phyloP scores from a whole-genome alignment of 192 early-diverging fungal species.

The Umbelopsis sp. region DNA sequence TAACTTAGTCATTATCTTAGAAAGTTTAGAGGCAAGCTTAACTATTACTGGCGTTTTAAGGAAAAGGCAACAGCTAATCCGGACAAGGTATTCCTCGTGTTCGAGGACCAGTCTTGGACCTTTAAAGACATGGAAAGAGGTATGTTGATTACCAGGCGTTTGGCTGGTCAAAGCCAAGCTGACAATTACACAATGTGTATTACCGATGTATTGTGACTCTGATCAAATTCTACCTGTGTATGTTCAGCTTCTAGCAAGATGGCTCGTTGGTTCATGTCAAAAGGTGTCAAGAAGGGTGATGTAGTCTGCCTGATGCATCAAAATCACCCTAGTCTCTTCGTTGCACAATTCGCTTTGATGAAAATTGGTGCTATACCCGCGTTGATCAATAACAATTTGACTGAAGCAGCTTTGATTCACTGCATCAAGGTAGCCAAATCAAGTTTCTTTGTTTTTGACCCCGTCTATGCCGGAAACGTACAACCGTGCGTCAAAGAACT shows the following conservation, averaged over 20 bases:
- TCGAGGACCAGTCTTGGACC: constrained; percentile 53
- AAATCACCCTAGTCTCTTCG: constrained; percentile 61
- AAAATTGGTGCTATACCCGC: constrained; percentile 61
- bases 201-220: background rate
- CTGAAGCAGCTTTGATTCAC: constrained; percentile 42
- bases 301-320: constrained; percentile 57
- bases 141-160: constrained; percentile 19
- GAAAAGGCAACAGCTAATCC: constrained; percentile 45
- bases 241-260: constrained; percentile 32
- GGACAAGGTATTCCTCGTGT: constrained; percentile 46
- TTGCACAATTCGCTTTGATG: constrained; percentile 52
- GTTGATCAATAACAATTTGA: constrained; percentile 65
- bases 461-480: constrained; percentile 29
- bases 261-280: constrained; percentile 30
- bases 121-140: constrained; percentile 51
- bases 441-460: constrained; percentile 50
- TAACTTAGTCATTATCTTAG: constrained; percentile 38
- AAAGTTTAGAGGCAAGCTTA: constrained; percentile 45
- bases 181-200: background rate
- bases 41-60: constrained; percentile 52
- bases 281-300: constrained; percentile 41
- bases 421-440: constrained; percentile 44
- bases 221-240: no score
- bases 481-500: constrained; percentile 26
- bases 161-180: no score